These are phyloP conservation scores for Penicillium chermesinum DNA, from an alignment of 495 filamentous ascomycete species.

Conservation along the genomic window DNA sequence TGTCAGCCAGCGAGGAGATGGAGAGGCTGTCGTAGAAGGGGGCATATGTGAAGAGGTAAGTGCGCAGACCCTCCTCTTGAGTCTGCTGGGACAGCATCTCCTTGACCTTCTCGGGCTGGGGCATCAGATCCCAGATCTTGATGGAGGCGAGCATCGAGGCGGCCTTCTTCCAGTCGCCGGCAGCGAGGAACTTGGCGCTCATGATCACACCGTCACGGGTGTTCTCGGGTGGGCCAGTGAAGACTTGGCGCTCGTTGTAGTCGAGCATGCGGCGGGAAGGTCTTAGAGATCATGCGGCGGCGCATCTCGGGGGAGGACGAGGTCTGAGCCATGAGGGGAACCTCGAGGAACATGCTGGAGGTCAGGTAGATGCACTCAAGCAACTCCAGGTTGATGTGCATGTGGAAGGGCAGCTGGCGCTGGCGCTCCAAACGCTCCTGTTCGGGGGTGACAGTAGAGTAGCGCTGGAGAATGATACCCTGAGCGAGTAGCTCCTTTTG, in stretches of 20 bases:
- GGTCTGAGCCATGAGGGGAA: slow-evolving; percentile 91
- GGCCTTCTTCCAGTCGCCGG: slow-evolving; percentile 97
- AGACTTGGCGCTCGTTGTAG: slow-evolving; percentile 98
- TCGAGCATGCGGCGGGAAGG: slow-evolving; percentile 97
- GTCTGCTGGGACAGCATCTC: slow-evolving; percentile 94
- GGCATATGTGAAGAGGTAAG: slow-evolving; percentile 99
- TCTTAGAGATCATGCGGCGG: slow-evolving; percentile 98
- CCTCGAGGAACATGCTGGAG: slow-evolving; percentile 97
- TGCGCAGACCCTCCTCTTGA: slow-evolving; percentile 95
- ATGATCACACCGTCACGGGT: slow-evolving; percentile 99
- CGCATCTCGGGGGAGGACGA: slow-evolving; percentile 94
- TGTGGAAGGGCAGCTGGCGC: slow-evolving; percentile 96
- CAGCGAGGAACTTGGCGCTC: slow-evolving; percentile 90
- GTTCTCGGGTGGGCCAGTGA: slow-evolving; percentile 97
- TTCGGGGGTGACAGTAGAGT: slow-evolving; percentile 89
- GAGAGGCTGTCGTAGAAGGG: slow-evolving; percentile 98
- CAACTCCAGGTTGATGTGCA: slow-evolving; percentile 99
- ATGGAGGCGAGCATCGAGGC: slow-evolving; percentile 88
- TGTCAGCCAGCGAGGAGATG: slow-evolving; percentile 72
- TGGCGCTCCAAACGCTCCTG: slow-evolving; percentile 96
- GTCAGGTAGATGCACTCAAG: slow-evolving; percentile 98
- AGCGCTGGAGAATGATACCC: slow-evolving; percentile 96
- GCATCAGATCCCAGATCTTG: slow-evolving; percentile 99
- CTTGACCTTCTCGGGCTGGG: slow-evolving; percentile 84
- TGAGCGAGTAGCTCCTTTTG: slow-evolving; percentile 98